Percentiles rank a stretch among this genome's conserved stretches.
These are phyloP conservation scores for Didymosphaeria variabile DNA, from an alignment of 2,329 filamentous ascomycete species.

Conservation along the genomic window DNA sequence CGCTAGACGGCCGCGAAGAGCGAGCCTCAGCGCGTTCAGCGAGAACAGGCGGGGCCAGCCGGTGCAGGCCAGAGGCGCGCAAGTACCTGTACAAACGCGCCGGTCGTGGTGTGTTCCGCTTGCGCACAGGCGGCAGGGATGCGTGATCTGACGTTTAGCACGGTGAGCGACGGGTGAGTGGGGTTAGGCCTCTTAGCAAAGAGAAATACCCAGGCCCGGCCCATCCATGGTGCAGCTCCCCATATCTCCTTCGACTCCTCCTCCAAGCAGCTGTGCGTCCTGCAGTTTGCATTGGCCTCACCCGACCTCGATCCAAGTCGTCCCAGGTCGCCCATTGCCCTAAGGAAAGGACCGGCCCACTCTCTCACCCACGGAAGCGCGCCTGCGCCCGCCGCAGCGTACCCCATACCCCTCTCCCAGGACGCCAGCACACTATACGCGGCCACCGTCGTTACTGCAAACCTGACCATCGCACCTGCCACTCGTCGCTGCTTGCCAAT, in stretches of 20 bases:
- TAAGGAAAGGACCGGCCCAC: too few relatives aligned
- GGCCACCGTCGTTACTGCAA: constrained; percentile 3
- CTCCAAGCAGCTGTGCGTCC: not conserved
- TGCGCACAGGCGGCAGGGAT: constrained; percentile 8
- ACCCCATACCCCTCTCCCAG: constrained; percentile 1
- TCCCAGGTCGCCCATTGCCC: not conserved
- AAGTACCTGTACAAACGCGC: not conserved
- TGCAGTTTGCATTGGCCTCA: not conserved
- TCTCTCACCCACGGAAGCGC: not conserved
- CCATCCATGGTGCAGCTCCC: not conserved
- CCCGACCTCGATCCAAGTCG: not conserved
- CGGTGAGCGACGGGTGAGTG: constrained; percentile 7
- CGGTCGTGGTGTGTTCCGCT: constrained; percentile 1
- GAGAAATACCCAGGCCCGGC: constrained; percentile 13
- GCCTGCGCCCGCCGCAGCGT: not conserved
- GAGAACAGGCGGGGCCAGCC: not conserved
- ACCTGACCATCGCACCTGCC: not conserved
- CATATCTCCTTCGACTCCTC: not conserved
- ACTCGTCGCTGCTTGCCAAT: not conserved
- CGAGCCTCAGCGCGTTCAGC: too few relatives aligned
- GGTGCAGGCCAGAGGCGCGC: not conserved
- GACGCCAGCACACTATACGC: not conserved
- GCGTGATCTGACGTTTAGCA: constrained; percentile 8
- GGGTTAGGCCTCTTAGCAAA: constrained; percentile 3
- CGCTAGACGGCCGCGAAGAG: not conserved